Conservation (phyloP, 345 rosid genomes). For the Salix suchowensis region DNA sequence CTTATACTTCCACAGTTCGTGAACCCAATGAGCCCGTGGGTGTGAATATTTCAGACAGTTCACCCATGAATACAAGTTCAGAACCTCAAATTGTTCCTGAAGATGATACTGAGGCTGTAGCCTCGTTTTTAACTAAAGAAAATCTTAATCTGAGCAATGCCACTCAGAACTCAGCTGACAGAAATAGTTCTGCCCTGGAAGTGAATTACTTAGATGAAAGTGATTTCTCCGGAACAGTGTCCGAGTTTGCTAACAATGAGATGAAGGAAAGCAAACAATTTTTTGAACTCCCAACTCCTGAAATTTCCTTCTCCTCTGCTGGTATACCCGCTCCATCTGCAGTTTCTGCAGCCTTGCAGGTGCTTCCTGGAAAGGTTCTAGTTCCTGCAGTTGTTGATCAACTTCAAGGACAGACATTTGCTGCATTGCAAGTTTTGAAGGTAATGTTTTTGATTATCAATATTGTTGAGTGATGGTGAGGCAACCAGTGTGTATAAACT, state of each 20-base stretch:
- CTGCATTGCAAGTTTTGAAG: slow-evolving; percentile 87
- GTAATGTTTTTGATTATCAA: slow-evolving; percentile 23
- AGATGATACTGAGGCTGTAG: slow-evolving; percentile 21
- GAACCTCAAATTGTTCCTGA: slow-evolving; percentile 32
- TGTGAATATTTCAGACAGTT: slow-evolving; percentile 28
- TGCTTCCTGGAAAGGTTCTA: slow-evolving; percentile 70
- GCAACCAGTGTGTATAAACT: background rate
- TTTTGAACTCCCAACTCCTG: slow-evolving; percentile 33
- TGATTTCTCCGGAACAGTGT: slow-evolving; percentile 25
- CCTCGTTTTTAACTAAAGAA: slow-evolving; percentile 32
- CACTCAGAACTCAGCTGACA: slow-evolving; percentile 24
- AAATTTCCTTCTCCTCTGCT: slow-evolving; percentile 41
- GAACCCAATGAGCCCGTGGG: slow-evolving; percentile 26
- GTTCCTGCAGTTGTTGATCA: slow-evolving; percentile 81
- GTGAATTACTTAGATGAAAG: slow-evolving; percentile 29
- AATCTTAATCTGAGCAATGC: slow-evolving; percentile 29
- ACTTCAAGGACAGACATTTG: slow-evolving; percentile 78
- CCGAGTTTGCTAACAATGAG: slow-evolving; percentile 30
- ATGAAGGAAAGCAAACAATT: slow-evolving; percentile 21
- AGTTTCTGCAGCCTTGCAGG: slow-evolving; percentile 57
- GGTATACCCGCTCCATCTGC: slow-evolving; percentile 91
- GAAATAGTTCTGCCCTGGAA: slow-evolving; percentile 37
- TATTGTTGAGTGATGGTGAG: background rate
- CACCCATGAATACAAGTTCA: slow-evolving; percentile 30
- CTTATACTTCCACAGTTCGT: slow-evolving; percentile 21